Base-by-base conservation (phyloP, 2,329 filamentous ascomycete species). In the Aspergillus thermomutatus region DNA sequence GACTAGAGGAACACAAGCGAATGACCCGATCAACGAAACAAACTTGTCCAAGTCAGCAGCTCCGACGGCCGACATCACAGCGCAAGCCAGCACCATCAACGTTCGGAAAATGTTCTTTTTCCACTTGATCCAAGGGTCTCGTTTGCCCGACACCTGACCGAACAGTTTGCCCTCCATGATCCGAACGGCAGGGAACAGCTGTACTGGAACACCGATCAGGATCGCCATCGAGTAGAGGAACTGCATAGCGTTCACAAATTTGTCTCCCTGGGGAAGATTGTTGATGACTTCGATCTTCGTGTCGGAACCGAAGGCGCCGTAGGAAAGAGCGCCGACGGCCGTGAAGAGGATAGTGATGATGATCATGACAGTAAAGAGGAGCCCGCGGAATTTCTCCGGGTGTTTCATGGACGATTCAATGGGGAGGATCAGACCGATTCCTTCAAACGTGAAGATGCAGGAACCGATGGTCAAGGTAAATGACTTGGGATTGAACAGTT, bases 401-500 rank as follows among this genome's bases (percentile, higher is more conserved):
- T 91, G 82, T 69, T 87, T 89, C 93, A 97, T 97, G 25, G 92
- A 93, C 66, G 93, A 92, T 75, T 97, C 93, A 57, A 97, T 96
- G 0, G 93, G 93, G 60, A 97, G 96, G 72, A 97, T 94, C 52
- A 97, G 84, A 3, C 93, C 93, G 57, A 97, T 95, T 27, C 93
- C 93, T 72, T 97, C 93, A 69, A 97, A 97, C 0, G 93, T 97
- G 77, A 97, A 97, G 71, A 97, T 97, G 28, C 92, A 93, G 0
- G 94, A 97, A 54, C 93, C 93, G 67, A 97, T 97, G 72, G 97
- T 96, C 2, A 97, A 81, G 0, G 92, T 96, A 91, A 94, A 97
- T 71, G 91, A 87, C 59, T 87, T 85, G 31, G 87, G 75, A 78
- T 97, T 97, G 82, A 97, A 97, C 68, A 88, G 82, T 65, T 89